A percentile compares a stretch with the other conserved stretches of the same genome.
phyloP scores from a whole-genome alignment of 345 rosid genomes.

The Ceriops zippeliana region DNA sequence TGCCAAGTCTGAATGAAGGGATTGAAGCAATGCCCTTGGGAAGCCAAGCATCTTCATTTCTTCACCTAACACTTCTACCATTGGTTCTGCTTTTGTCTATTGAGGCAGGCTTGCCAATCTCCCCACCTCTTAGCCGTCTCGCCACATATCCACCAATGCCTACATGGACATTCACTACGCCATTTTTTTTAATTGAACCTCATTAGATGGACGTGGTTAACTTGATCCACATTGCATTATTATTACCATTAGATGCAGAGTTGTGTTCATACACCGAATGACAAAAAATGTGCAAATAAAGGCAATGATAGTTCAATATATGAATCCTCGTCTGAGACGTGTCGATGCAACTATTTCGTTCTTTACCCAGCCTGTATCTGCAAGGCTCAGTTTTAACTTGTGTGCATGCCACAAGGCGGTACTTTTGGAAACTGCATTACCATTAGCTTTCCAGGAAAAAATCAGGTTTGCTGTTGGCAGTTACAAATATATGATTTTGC shows the following conservation, averaged over 20 bases:
- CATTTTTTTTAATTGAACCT: not conserved
- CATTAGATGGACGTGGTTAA: not conserved
- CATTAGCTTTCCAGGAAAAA: conserved; percentile 19
- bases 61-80: conserved; percentile 43
- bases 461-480: conserved; percentile 17
- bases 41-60: conserved; percentile 70
- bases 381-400: conserved; percentile 1
- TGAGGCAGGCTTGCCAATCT: conserved; percentile 24
- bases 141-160: conserved; percentile 41
- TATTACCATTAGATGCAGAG: too few relatives aligned
- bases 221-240: too few relatives aligned
- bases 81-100: conserved; percentile 49
- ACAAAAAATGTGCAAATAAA: too few relatives aligned
- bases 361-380: not conserved
- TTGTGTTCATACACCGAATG: too few relatives aligned
- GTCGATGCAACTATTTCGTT: conserved; percentile 1
- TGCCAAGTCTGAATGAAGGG: conserved; percentile 54
- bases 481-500: not conserved
- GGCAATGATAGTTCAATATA: too few relatives aligned
- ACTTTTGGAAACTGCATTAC: conserved; percentile 19
- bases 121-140: conserved; percentile 22
- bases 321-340: too few relatives aligned
- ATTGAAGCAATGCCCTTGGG: conserved; percentile 49
- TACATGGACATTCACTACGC: conserved; percentile 24
- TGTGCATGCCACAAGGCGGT: conserved; percentile 17